These are phyloP conservation scores for Pharus latifolius DNA, from an alignment of 176 grass and related monocot species.

Conservation along the genomic window DNA sequence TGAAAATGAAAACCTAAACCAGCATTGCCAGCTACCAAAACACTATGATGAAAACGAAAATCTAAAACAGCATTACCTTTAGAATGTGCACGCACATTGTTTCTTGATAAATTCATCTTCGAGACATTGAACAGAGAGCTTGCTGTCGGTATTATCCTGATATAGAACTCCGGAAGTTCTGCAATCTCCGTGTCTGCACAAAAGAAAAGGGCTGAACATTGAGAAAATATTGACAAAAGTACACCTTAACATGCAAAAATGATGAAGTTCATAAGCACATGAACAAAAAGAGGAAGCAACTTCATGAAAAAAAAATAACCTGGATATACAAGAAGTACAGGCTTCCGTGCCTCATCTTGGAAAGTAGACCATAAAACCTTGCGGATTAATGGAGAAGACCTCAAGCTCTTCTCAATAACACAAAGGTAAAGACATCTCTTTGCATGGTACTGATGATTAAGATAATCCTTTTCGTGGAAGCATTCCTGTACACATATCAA, in stretches of 20 bases:
- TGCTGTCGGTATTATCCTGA: slow-evolving; percentile 66
- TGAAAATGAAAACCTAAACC: slow-evolving; percentile 4
- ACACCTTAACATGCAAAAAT: neutral
- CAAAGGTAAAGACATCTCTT: slow-evolving; percentile 85
- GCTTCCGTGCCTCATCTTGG: slow-evolving; percentile 78
- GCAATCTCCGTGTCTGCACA: slow-evolving; percentile 30
- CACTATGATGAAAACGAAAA: neutral
- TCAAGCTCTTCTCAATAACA: slow-evolving; percentile 65
- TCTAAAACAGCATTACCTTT: slow-evolving; percentile 51
- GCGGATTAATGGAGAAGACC: slow-evolving; percentile 26
- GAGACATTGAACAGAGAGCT: slow-evolving; percentile 57
- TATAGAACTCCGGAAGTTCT: slow-evolving; percentile 61
- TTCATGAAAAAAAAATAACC: slow-evolving; percentile 42
- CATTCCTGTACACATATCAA: slow-evolving; percentile 52
- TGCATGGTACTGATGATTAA: slow-evolving; percentile 90
- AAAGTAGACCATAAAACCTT: slow-evolving; percentile 74
- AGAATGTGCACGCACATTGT: slow-evolving; percentile 65
- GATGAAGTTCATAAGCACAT: neutral
- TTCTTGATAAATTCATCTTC: slow-evolving; percentile 69
- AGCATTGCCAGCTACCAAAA: slow-evolving; percentile 33
- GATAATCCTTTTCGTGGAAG: slow-evolving; percentile 89
- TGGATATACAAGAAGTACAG: slow-evolving; percentile 79
- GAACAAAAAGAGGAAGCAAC: neutral
- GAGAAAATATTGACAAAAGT: neutral
- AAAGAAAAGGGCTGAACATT: slow-evolving; percentile 2